Evolutionary conservation across 1,139 yeast species (phyloP), one percentile per base, ranked within the genome.

Genomic region (Meyerozyma carpophila): DNA sequence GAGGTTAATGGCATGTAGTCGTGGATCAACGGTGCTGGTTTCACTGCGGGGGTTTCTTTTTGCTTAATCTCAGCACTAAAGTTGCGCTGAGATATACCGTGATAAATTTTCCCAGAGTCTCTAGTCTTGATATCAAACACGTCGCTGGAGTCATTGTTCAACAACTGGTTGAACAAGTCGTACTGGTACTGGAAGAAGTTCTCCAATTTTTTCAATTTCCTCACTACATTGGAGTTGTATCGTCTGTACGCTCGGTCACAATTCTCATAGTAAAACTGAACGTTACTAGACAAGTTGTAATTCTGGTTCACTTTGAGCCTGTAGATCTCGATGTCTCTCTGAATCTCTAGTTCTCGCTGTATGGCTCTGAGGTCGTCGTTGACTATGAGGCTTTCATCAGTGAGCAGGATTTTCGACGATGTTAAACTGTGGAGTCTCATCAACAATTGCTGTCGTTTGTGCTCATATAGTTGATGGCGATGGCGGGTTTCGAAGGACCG

Each of bases 1-100:
- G 72, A 61, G 1, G 68, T 56, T 37, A 73, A 53, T 2, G 77
- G 75, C 74, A 70, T 71, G 52, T 66, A 71, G 51, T 73, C 78
- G 46, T 68, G 67, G 20, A 68, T 68, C n/a, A 56, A 42, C 42
- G 26, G 25, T 9, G 26, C 26, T 18, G 37, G 14, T 18, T 34
- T 34, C 5, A n/a, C 37, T 3, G 25, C 13, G n/a, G 13, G 26
- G 1, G 14, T 8, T 58, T 46, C 10, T 57, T 59, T 44, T 10
- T 20, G 26, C 14, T 63, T 67, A 39, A 69, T 56, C 21, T 66
- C 70, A 18, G 47, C 44, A 7, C 52, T 51, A 48, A 61, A 68
- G 45, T 68, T 65, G 32, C 63, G 57, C 10, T 57, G 61, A 11
- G 65, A 58, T 11, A 64, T 53, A 3, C 70, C 69, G n/a, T 51